A percentile compares a stretch with the other conserved stretches of the same genome.
These are phyloP conservation scores for Epicoccum nigrum DNA, from an alignment of 2,329 filamentous ascomycete genomes.

Conservation along the genomic window DNA sequence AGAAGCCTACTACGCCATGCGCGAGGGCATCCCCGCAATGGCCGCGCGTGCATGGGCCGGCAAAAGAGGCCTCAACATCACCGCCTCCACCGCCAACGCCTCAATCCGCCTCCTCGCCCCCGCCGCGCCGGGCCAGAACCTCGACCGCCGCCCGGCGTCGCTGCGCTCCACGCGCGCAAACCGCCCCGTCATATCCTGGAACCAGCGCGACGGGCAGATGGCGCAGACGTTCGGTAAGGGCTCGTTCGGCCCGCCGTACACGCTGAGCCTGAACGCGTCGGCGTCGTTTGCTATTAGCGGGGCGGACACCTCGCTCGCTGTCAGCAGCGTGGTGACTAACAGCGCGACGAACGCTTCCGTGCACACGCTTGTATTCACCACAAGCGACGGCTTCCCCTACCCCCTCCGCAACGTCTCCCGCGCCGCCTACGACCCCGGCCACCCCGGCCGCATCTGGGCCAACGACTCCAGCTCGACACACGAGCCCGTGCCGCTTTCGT, in stretches of 20 bases:
- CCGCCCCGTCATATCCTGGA: conserved; percentile 45
- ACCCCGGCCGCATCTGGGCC: conserved; percentile 60
- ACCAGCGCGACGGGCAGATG: conserved; percentile 8
- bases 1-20: conserved; percentile 57
- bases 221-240: conserved; percentile 39
- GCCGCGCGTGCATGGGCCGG: conserved; percentile 54
- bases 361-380: conserved; percentile 50
- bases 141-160: conserved; percentile 45
- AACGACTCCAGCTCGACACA: conserved; percentile 57
- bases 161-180: conserved; percentile 4
- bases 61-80: conserved; percentile 42
- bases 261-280: conserved; percentile 46
- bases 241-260: conserved; percentile 57
- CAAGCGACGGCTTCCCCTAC: conserved; percentile 50
- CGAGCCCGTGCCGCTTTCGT: conserved; percentile 45
- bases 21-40: conserved; percentile 53
- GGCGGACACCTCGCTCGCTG: conserved; percentile 50
- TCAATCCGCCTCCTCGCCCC: conserved; percentile 48
- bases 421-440: conserved; percentile 55
- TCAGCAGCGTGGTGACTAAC: conserved; percentile 35
- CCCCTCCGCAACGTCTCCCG: conserved; percentile 55
- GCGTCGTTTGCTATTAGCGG: conserved; percentile 55
- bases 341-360: conserved; percentile 22
- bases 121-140: conserved; percentile 53
- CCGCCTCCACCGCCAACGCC: conserved; percentile 27